Conservation (phyloP, 768 basidiomycete genomes). For the Tricholoma bakamatsutake region DNA sequence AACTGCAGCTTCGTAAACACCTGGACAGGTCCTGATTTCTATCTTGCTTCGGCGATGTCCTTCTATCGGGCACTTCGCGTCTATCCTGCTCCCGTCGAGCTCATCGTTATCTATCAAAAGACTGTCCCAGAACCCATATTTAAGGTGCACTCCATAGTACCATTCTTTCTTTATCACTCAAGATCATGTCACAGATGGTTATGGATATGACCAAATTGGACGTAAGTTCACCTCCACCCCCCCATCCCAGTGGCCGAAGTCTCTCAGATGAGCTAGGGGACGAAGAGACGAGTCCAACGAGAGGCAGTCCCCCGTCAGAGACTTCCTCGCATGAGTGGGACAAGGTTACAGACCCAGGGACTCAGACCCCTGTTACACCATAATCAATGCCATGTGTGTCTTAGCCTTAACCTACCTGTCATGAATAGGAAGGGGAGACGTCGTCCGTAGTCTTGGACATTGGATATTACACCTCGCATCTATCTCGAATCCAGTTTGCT, state of each 20-base stretch:
- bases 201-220: conserved; percentile 85
- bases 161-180: background rate
- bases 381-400: conserved; percentile 11
- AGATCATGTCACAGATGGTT: conserved; percentile 40
- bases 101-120: conserved; percentile 92
- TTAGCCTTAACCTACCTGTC: conserved; percentile 6
- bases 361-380: conserved; percentile 39
- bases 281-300: conserved; percentile 53
- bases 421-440: conserved; percentile 7
- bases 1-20: background rate
- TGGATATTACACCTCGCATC: conserved; percentile 4
- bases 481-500: conserved; percentile 2
- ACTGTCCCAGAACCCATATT: conserved; percentile 79
- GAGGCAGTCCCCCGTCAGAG: conserved; percentile 73
- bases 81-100: conserved; percentile 91
- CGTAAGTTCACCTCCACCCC: conserved; percentile 61
- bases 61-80: conserved; percentile 94
- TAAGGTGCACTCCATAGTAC: conserved; percentile 42
- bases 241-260: conserved; percentile 16
- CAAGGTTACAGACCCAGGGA: conserved; percentile 71
- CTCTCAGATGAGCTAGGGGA: conserved; percentile 38
- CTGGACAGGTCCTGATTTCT: conserved; percentile 62
- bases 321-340: conserved; percentile 91
- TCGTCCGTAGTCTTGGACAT: conserved; percentile 13
- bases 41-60: conserved; percentile 76